These are phyloP conservation scores for Rubus idaeus DNA, from an alignment of 306 rosid species.

Conservation along the genomic window DNA sequence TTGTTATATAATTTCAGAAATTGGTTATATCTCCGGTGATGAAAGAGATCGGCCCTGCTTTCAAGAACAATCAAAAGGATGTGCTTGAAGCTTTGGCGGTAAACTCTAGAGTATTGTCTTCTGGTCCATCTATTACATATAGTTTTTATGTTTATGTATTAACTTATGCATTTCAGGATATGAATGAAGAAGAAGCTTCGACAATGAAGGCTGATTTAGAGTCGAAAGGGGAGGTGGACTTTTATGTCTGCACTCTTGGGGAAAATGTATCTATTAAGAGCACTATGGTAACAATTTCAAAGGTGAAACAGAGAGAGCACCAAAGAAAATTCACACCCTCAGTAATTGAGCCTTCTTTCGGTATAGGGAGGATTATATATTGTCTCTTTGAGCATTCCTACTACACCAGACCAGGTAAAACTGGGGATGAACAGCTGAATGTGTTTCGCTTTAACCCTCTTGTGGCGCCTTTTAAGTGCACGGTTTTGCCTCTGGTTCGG, in stretches of 20 bases:
- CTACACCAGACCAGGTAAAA: constrained; percentile 76
- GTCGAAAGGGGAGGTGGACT: constrained; percentile 68
- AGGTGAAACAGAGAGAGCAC: constrained; percentile 77
- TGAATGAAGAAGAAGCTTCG: constrained; percentile 81
- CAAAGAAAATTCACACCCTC: constrained; percentile 94
- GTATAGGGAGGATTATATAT: constrained; percentile 85
- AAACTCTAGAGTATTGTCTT: background rate
- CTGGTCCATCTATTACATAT: background rate
- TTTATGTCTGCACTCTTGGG: constrained; percentile 68
- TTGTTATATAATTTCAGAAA: constrained; percentile 54
- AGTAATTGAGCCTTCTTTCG: constrained; percentile 96
- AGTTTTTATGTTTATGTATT: constrained; percentile 16
- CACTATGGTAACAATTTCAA: constrained; percentile 74
- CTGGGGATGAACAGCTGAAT: constrained; percentile 67
- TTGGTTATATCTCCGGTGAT: constrained; percentile 72
- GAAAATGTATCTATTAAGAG: constrained; percentile 57
- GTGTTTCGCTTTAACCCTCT: constrained; percentile 82
- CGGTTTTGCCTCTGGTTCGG: constrained; percentile 91
- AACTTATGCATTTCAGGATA: constrained; percentile 49
- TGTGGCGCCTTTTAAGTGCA: constrained; percentile 93
- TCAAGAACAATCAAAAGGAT: constrained; percentile 67
- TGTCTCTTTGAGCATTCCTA: constrained; percentile 87
- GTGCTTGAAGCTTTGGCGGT: constrained; percentile 96
- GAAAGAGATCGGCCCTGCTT: constrained; percentile 78
- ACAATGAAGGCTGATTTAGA: constrained; percentile 71